Evolutionary conservation across 2,329 filamentous ascomycete species (phyloP), one percentile per base, ranked within the genome.

Genomic region (Fusarium armeniacum): DNA sequence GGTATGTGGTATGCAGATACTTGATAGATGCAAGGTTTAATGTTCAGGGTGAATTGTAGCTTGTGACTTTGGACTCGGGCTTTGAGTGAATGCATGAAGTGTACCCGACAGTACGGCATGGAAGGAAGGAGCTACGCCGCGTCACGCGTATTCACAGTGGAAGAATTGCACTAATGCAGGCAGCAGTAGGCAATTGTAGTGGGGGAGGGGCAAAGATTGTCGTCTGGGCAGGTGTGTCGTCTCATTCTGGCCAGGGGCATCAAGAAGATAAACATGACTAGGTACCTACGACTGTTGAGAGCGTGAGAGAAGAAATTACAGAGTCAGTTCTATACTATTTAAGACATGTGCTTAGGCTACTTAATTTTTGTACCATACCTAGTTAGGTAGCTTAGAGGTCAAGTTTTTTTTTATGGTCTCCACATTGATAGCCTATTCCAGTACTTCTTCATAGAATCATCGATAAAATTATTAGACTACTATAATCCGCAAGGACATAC

Each of bases 81-180:
- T 20, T 32, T 15, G 28, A 13, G 26, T 15, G n/a, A n/a, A 18
- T 46, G 18, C 44, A 46, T 32, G 57, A 33, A 65, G 47, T 32
- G 44, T 24, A 53, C 40, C 66, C 53, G 45, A 54, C 47, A 58
- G 69, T 47, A 59, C 55, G 69, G 20, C 20, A 20, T 20, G 61
- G 66, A 72, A 47, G 57, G 62, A 67, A 72, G 51, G 57, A 71
- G 55, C 51, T 62, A 53, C 38, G 64, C 58, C 69, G 69, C 59
- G 67, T 72, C 69, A 72, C 69, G 69, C 63, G 69, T 65, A 51
- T 50, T 50, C 51, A 64, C 28, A 33, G 33, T 36, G 22, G 61
- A 45, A 30, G 40, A 49, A 65, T 61, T 66, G 56, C 63, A 66
- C 22, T 28, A 52, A 52, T 57, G 63, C 63, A 66, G 63, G 49